Base-by-base conservation (phyloP, 148 eudicot genomes). In the Diospyros kaki region DNA sequence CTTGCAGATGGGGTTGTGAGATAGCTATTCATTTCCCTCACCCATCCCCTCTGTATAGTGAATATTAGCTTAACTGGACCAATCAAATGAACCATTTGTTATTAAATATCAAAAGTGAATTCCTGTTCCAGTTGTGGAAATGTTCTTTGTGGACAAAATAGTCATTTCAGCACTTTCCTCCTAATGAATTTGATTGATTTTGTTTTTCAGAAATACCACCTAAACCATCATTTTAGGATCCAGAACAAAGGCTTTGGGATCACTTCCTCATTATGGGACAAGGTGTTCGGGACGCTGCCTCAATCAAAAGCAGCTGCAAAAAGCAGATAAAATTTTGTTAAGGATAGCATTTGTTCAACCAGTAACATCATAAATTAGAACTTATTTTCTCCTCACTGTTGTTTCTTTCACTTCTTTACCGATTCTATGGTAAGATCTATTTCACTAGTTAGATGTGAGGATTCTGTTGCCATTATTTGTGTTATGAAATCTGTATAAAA, bases 261-360 rank as follows among this genome's bases (percentile, higher is more conserved):
- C 68, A 93, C 98, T 38, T 93, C 96, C 15, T 75, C 90, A 5
- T 68, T 93, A 9, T 93, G 98, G 98, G 98, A 93, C 64, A 85
- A 52, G 77, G 88, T 86, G 14, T 93, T 90, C 28, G 89, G 93
- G 72, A 91, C 98, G 41, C 80, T 86, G 63, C 96, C 98, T 18
- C 84, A 79, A 64, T 65, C 89, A 58, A 85, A 86, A 77, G 64
- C 77, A 2, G 77, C 82, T 44, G 70, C 83, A 56, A 81, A 83
- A 79, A 87, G 73, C 66, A 83, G 77, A 82, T 87, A 60, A 83
- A 14, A 39, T 3, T 8, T 63, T 46, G 4, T 48, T 48, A 48
- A 48, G 52, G 8, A 48, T 48, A 48, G 4, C 52, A 48, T 48
- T 48, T 48, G 52, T 48, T 48, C 4, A 28, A 28, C 4, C 52